Evolutionary conservation across 208 protist genomes (phyloP).

Genomic region (Porcisia deanei): DNA sequence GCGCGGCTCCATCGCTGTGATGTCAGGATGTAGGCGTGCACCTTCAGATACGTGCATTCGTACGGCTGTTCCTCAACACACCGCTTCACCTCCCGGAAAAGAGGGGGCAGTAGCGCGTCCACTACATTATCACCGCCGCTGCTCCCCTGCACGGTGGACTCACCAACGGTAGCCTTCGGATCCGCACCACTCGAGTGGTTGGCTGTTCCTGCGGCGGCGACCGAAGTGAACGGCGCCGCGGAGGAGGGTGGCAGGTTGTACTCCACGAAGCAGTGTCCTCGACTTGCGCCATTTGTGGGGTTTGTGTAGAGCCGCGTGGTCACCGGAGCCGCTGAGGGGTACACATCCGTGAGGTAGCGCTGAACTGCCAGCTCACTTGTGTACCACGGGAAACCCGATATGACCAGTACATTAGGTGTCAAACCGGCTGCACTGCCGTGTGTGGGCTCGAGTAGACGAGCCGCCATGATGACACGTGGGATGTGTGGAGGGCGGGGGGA

Average conservation of each 20-base stretch:
- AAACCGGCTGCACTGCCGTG: slow-evolving; percentile 12
- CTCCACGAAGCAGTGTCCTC: slow-evolving; percentile 83
- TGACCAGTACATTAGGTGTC: slow-evolving; percentile 61
- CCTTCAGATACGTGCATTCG: slow-evolving; percentile 38
- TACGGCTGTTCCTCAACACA: slow-evolving; percentile 56
- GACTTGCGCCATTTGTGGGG: slow-evolving; percentile 72
- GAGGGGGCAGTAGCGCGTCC: slow-evolving; percentile 15
- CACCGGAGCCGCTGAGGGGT: slow-evolving; percentile 39
- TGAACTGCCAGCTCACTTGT: slow-evolving; percentile 50
- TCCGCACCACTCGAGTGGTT: neutral
- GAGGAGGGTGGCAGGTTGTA: slow-evolving; percentile 37
- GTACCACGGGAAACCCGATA: slow-evolving; percentile 83
- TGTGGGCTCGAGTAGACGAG: slow-evolving; percentile 28
- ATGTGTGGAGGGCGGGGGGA: neutral
- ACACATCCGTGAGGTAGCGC: slow-evolving; percentile 52
- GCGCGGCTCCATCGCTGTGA: slow-evolving; percentile 65
- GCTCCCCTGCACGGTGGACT: neutral
- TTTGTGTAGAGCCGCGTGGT: slow-evolving; percentile 80
- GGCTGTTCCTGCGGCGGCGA: neutral
- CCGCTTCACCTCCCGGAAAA: slow-evolving; percentile 45
- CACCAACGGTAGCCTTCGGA: neutral
- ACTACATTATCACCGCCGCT: slow-evolving; percentile 9
- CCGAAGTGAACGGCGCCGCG: neutral
- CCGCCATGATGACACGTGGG: slow-evolving; percentile 8
- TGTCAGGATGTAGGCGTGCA: slow-evolving; percentile 57